Evolutionary conservation across 2,329 filamentous ascomycete species (phyloP).

Genomic region (Fonsecaea erecta): DNA sequence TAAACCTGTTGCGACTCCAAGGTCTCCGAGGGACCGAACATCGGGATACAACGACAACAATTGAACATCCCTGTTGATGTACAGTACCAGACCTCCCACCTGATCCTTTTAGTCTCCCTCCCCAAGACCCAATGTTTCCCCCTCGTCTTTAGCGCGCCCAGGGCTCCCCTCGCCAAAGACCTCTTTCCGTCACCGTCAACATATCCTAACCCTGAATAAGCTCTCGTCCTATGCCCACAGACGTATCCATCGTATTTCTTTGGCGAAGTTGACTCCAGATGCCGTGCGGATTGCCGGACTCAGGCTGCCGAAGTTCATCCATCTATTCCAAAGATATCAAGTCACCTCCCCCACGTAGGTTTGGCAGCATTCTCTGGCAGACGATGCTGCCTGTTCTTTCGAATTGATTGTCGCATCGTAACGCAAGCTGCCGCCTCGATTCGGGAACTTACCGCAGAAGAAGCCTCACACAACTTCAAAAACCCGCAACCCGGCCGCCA

Average conservation of each 20-base stretch:
- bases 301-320: slow-evolving; percentile 7
- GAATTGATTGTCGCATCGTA: background rate
- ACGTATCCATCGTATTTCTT: background rate
- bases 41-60: too few relatives aligned
- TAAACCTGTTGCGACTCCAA: background rate
- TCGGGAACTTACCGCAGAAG: background rate
- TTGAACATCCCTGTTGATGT: too few relatives aligned
- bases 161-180: background rate
- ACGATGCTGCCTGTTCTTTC: background rate
- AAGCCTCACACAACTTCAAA: background rate
- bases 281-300: background rate
- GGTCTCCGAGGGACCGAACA: background rate
- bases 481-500: too few relatives aligned
- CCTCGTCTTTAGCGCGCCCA: background rate
- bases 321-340: background rate
- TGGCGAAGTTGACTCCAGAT: background rate
- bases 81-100: too few relatives aligned
- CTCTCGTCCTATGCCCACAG: background rate
- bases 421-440: background rate
- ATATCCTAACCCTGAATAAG: too few relatives aligned
- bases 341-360: background rate
- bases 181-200: too few relatives aligned
- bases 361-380: background rate
- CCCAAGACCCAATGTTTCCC: background rate
- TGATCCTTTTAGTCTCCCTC: background rate